Conservation (phyloP, 2,329 filamentous ascomycete genomes). For the Penicillium italicum region DNA sequence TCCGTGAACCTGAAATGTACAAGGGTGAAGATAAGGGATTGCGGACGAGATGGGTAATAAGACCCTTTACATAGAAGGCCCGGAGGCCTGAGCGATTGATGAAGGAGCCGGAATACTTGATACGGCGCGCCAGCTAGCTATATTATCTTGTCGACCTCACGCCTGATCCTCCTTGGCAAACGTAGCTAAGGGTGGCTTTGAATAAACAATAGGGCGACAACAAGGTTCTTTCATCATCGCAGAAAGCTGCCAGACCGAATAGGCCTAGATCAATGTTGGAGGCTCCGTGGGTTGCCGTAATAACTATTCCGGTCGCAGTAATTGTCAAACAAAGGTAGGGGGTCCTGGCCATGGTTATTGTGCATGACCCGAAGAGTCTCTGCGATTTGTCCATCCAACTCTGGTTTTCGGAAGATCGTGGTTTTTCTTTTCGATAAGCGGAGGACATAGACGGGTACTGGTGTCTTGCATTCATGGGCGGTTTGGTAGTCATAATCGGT, state of each 20-base stretch:
- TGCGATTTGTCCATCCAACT: background rate
- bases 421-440: background rate
- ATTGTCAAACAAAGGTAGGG: background rate
- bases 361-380: background rate
- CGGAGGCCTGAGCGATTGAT: no score
- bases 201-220: no score
- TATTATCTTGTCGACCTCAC: no score
- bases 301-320: background rate
- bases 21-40: no score
- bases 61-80: no score
- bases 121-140: no score
- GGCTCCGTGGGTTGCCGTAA: background rate
- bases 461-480: slow-evolving; percentile 2
- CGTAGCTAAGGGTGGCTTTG: no score
- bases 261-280: slow-evolving; percentile 8
- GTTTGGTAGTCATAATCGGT: slow-evolving; percentile 9
- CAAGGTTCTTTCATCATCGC: no score
- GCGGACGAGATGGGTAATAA: no score
- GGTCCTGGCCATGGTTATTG: background rate
- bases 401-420: background rate
- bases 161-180: no score
- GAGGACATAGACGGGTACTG: slow-evolving; percentile 6
- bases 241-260: background rate
- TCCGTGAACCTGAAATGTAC: no score
- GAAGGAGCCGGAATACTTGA: no score